These are phyloP conservation scores for Tuber calosporum DNA, from an alignment of 495 filamentous ascomycete species.

Conservation along the genomic window DNA sequence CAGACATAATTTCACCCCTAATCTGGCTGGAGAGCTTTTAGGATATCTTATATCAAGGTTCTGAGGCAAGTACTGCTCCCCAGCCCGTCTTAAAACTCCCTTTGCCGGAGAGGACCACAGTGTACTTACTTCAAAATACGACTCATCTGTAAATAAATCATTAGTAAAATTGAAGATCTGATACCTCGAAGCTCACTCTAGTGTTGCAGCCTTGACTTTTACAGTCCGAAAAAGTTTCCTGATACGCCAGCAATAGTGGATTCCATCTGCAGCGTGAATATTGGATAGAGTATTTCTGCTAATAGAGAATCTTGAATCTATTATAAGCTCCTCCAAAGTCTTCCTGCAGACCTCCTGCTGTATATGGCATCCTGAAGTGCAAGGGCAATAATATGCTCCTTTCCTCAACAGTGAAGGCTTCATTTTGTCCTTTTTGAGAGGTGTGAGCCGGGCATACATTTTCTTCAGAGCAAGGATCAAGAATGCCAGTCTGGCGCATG, in stretches of 20 bases:
- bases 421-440: background rate
- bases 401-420: background rate
- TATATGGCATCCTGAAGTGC: slow-evolving; percentile 4
- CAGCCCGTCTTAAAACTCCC: background rate
- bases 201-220: too few relatives aligned
- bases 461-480: background rate
- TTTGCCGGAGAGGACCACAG: background rate
- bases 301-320: background rate
- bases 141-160: background rate
- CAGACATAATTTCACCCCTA: slow-evolving; percentile 7
- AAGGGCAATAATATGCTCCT: background rate
- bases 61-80: background rate
- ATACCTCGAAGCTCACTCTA: background rate
- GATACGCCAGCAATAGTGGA: background rate
- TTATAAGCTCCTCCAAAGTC: slow-evolving; percentile 5
- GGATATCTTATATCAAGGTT: slow-evolving; percentile 7
- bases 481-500: background rate
- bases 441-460: slow-evolving; percentile 2
- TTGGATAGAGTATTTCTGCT: slow-evolving; percentile 5
- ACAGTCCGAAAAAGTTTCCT: background rate
- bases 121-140: slow-evolving; percentile 1
- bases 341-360: too few relatives aligned
- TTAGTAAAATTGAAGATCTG: background rate
- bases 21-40: background rate
- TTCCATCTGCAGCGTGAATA: slow-evolving; percentile 5